Base-by-base conservation (phyloP, 2,329 filamentous ascomycete genomes). In the Xylaria sp. region DNA sequence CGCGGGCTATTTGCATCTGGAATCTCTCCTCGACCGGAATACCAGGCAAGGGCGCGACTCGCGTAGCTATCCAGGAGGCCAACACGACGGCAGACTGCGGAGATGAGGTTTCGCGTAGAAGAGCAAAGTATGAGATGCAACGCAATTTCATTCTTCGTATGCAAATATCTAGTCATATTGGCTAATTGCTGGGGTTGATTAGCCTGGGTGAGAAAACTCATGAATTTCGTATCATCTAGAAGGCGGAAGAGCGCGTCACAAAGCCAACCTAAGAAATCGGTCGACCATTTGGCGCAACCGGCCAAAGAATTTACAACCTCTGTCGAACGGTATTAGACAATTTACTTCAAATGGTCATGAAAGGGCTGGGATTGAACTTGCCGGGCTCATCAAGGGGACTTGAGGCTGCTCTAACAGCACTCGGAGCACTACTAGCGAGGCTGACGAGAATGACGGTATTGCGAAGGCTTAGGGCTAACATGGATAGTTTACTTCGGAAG, bases 281-380 rank as follows among this genome's bases (percentile, higher is more conserved):
- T 83, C 0, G 88, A 88, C 94, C 94, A 97, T 75, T 87, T 90
- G 4, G 91, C 88, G 63, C 93, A 91, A 25, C 93, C 92, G 5
- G 90, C 86, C 12, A 97, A 82, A 52, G 90, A 87, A 46, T 90
- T 87, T 2, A 95, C 87, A 13, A 93, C 88, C 76, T 95, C 93
- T 89, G 61, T 36, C 30, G 13, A 66, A 55, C 53, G 32, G 57
- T 34, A 60, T 77, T 63, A 74, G 70, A 52, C 60, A 20, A 13
- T 12, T 25, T 30, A 30, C 20, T 12, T 18, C 13, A 48, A 32
- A 58, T 28, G 18, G 39, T 3, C 20, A 28, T n/a, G 66, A 46
- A 70, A 18, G 41, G 46, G 59, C 18, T 34, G 36, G n/a, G 30
- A 45, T 15, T 34, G 34, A 20, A 63, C 82, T 72, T 78, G 88